Conservation (phyloP, 352 stramenopile species). For the Globisporangium barbulae region DNA sequence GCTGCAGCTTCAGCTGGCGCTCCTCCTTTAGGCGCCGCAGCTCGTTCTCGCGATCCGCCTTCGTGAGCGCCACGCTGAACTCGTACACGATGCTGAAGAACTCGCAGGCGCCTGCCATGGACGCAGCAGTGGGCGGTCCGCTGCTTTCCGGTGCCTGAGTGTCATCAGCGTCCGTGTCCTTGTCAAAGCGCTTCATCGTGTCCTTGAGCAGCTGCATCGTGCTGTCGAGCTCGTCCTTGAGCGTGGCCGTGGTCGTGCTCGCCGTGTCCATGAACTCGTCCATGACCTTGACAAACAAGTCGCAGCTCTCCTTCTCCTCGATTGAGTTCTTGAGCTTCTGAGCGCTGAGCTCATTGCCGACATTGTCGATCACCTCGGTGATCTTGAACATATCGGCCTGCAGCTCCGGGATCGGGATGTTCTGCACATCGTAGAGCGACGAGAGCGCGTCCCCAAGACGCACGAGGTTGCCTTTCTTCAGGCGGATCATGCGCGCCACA, state of each 20-base stretch:
- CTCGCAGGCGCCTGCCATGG: slow-evolving; percentile 41
- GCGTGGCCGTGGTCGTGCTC: slow-evolving; percentile 17
- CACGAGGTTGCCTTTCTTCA: slow-evolving; percentile 66
- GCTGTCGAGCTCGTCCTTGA: slow-evolving; percentile 52
- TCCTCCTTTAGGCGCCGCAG: slow-evolving; percentile 67
- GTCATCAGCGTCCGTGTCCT: slow-evolving; percentile 31
- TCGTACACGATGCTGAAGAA: slow-evolving; percentile 79
- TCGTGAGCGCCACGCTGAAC: slow-evolving; percentile 73
- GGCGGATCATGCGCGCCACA: slow-evolving; percentile 60
- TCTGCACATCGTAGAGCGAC: slow-evolving; percentile 75
- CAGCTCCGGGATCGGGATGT: slow-evolving; percentile 72
- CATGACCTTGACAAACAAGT: slow-evolving; percentile 69
- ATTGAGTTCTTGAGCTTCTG: slow-evolving; percentile 77
- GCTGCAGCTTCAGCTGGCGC: slow-evolving; percentile 48
- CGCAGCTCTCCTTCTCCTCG: slow-evolving; percentile 55
- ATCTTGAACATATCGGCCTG: slow-evolving; percentile 66
- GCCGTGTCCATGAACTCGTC: slow-evolving; percentile 52
- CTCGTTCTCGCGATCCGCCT: slow-evolving; percentile 76
- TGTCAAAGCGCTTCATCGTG: slow-evolving; percentile 66
- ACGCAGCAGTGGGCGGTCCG: slow-evolving; percentile 22
- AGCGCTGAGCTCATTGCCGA: slow-evolving; percentile 58
- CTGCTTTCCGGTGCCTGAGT: background rate
- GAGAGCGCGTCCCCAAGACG: slow-evolving; percentile 56
- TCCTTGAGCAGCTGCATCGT: slow-evolving; percentile 46
- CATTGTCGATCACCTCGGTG: slow-evolving; percentile 53